Percentiles rank a stretch among this genome's conserved stretches.
Conservation (phyloP, 305 asterid species). For the Plantago coronopus region DNA sequence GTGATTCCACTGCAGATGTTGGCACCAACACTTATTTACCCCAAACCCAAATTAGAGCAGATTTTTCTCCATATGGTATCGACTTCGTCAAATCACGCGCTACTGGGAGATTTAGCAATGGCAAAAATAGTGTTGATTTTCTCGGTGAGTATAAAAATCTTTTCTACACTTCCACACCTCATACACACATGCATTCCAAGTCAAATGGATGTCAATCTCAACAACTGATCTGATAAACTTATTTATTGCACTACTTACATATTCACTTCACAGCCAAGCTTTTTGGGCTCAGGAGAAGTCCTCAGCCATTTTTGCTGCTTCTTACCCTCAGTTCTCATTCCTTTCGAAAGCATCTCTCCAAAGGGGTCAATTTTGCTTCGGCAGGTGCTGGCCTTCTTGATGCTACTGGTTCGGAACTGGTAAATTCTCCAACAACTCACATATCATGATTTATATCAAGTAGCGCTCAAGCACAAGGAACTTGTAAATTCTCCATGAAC, state of each 20-base stretch:
- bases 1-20: constrained; percentile 64
- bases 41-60: constrained; percentile 29
- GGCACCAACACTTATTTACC: constrained; percentile 45
- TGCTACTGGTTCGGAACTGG: constrained; percentile 31
- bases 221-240: not conserved
- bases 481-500: too few relatives aligned
- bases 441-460: too few relatives aligned
- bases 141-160: constrained; percentile 30
- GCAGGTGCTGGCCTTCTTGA: constrained; percentile 50
- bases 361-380: constrained; percentile 54
- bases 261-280: constrained; percentile 30
- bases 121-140: constrained; percentile 46
- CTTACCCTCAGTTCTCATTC: constrained; percentile 17
- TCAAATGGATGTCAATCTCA: too few relatives aligned
- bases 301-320: constrained; percentile 38
- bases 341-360: constrained; percentile 22
- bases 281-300: constrained; percentile 37
- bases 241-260: too few relatives aligned
- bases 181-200: too few relatives aligned
- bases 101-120: constrained; percentile 72
- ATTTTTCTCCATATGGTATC: constrained; percentile 46
- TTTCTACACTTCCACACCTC: too few relatives aligned
- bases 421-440: constrained; percentile 18
- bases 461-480: too few relatives aligned
- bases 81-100: constrained; percentile 42